A percentile compares a stretch with the other conserved stretches of the same genome.
phyloP scores from a whole-genome alignment of 2,329 filamentous ascomycete species.

The Setomelanomma holmii region DNA sequence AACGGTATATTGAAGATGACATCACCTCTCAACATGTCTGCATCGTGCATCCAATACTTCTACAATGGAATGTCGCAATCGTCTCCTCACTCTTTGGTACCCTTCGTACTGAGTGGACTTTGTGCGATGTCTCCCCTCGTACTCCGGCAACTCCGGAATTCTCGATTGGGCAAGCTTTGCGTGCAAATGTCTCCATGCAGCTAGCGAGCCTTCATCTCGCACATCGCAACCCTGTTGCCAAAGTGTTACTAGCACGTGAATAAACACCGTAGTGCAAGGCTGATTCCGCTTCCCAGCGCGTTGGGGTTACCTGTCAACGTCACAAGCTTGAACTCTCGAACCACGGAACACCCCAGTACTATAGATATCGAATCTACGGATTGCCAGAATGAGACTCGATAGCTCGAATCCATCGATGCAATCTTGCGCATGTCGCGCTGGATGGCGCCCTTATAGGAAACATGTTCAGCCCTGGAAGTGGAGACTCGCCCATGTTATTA shows the following conservation, averaged over 20 bases:
- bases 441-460: slow-evolving; percentile 3
- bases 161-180: slow-evolving; percentile 21
- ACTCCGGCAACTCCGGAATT: slow-evolving; percentile 11
- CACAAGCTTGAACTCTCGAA: not conserved
- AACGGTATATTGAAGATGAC: slow-evolving; percentile 6
- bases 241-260: slow-evolving; percentile 3
- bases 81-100: not conserved
- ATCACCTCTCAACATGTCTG: not conserved
- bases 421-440: not conserved
- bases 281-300: not conserved
- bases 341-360: not conserved
- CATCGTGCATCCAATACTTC: not conserved
- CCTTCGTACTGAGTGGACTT: slow-evolving; percentile 5
- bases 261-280: slow-evolving; percentile 7
- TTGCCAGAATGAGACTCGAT: not conserved
- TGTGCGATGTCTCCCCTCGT: slow-evolving; percentile 9
- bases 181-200: slow-evolving; percentile 6
- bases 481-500: slow-evolving; percentile 1
- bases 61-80: not conserved
- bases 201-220: slow-evolving; percentile 10
- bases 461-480: slow-evolving; percentile 1
- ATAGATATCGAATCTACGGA: not conserved
- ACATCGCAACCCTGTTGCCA: slow-evolving; percentile 6
- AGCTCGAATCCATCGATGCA: not conserved
- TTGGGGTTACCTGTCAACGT: not conserved